phyloP scores from a whole-genome alignment of 495 filamentous ascomycete species.

The Daldinia grandis region DNA sequence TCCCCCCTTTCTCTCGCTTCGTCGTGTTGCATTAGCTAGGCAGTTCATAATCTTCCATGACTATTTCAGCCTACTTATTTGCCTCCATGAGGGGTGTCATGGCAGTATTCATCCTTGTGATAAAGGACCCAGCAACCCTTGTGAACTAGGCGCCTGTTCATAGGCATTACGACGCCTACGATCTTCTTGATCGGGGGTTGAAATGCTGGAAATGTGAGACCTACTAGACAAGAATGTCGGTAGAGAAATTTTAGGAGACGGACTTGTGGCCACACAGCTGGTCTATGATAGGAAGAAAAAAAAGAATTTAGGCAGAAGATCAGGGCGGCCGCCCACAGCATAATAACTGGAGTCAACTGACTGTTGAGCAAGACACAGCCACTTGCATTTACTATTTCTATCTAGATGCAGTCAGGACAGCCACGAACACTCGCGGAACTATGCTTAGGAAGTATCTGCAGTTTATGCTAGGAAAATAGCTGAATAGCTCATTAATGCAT shows the following conservation, averaged over 20 bases:
- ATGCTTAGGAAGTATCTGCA: slow-evolving; percentile 14
- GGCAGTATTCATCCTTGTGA: slow-evolving; percentile 9
- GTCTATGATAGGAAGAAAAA: slow-evolving; percentile 12
- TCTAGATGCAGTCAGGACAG: slow-evolving; percentile 19
- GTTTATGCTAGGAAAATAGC: slow-evolving; percentile 9
- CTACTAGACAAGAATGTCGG: slow-evolving; percentile 17
- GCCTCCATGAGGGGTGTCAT: slow-evolving; percentile 20
- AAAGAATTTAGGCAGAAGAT: slow-evolving; percentile 11
- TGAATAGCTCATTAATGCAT: slow-evolving; percentile 26
- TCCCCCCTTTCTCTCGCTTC: slow-evolving; percentile 1
- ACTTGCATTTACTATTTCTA: slow-evolving; percentile 9
- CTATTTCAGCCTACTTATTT: slow-evolving; percentile 14
- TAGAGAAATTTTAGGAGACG: slow-evolving; percentile 12
- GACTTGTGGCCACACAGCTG: background rate
- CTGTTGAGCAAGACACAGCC: slow-evolving; percentile 7
- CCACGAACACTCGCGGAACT: background rate
- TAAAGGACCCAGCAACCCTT: slow-evolving; percentile 8
- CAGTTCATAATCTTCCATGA: slow-evolving; percentile 19
- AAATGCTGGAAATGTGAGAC: slow-evolving; percentile 10
- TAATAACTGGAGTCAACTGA: slow-evolving; percentile 20
- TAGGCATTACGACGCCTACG: slow-evolving; percentile 5
- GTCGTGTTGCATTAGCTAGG: slow-evolving; percentile 15
- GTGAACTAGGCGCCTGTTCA: slow-evolving; percentile 6
- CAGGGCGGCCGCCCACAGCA: slow-evolving; percentile 11
- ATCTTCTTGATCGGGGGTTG: slow-evolving; percentile 9